Evolutionary conservation across 768 basidiomycete species (phyloP), one percentile per base, ranked within the genome.

Genomic region (Dentipellis fragilis): DNA sequence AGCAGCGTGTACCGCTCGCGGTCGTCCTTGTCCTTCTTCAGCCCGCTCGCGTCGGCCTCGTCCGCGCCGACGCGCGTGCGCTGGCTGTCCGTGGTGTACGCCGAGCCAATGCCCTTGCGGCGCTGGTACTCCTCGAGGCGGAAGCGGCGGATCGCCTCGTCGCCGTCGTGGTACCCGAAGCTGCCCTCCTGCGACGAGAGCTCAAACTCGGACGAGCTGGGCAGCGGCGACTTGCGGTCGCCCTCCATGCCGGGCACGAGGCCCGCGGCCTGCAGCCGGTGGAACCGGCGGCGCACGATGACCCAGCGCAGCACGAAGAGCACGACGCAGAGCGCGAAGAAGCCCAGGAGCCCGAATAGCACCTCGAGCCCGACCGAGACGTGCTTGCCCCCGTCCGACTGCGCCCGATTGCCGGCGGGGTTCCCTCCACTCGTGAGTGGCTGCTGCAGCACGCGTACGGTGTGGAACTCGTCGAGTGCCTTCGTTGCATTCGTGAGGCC

Each of bases 391-490:
- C 70, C 71, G 4, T 58, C 64, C 3, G 56, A 59, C n/a, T 58
- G 54, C 2, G 55, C 21, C 19, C 49, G 8, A 34, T 56, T 21
- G 38, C 49, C 52, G 39, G 35, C 16, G 46, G 42, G 54, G 38
- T 16, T 47, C 54, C 49, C 54, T 19, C 56, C 59, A 16, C 51
- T 55, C 10, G 59, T 21, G 35, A 88, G 68, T 0, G 87, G 81
- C 56, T 81, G 74, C 49, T 83, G 77, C 35, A 84, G 69, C 12
- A 90, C 79, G 4, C 89, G 80, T 4, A 89, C 85, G 4, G 73
- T 77, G 47, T 81, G 65, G 69, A 90, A 92, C 59, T 90, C 85
- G 1, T 75, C 68, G 57, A 89, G 62, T 0, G 89, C 89, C 4
- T 64, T 66, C 0, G 78, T 75, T 0, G 80, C 72, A 59, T 90